Conservation (phyloP, 2,329 filamentous ascomycete genomes). For the Tothia fuscella region DNA sequence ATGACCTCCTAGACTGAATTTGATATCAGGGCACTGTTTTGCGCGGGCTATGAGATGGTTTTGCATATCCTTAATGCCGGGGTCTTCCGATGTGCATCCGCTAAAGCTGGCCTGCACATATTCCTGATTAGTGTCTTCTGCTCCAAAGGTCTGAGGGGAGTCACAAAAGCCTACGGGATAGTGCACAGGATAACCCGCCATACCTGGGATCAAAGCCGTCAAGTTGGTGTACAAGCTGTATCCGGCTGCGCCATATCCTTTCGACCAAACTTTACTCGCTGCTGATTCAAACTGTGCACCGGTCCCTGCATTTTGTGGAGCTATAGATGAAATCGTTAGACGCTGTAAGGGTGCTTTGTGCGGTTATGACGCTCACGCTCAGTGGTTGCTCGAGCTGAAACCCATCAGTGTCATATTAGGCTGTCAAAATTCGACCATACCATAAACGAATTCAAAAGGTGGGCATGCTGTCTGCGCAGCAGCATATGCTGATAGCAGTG, state of each 20-base stretch:
- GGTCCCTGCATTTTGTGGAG: background rate
- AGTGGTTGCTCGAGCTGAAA: too few relatives aligned
- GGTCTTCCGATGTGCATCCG: background rate
- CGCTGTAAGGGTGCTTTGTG: conserved; percentile 1
- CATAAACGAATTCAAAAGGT: conserved; percentile 8
- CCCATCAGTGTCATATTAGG: too few relatives aligned
- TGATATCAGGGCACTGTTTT: conserved; percentile 2
- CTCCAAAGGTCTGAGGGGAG: background rate
- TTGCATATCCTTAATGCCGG: conserved; percentile 8
- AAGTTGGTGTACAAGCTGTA: conserved; percentile 15
- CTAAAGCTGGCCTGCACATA: conserved; percentile 6
- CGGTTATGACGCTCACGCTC: background rate
- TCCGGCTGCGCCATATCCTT: conserved; percentile 10
- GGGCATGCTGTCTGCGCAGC: background rate
- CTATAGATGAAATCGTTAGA: conserved; percentile 2
- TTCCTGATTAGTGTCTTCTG: background rate
- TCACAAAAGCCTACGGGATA: conserved; percentile 7
- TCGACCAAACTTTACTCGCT: background rate
- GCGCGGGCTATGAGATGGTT: background rate
- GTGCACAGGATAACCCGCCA: conserved; percentile 17
- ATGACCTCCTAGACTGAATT: conserved; percentile 10
- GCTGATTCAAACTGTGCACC: conserved; percentile 1
- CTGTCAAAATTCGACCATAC: background rate
- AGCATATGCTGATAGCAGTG: too few relatives aligned
- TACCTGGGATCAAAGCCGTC: conserved; percentile 25